phyloP scores from a whole-genome alignment of 2,329 filamentous ascomycete genomes.

The Hypoxylon sp. region DNA sequence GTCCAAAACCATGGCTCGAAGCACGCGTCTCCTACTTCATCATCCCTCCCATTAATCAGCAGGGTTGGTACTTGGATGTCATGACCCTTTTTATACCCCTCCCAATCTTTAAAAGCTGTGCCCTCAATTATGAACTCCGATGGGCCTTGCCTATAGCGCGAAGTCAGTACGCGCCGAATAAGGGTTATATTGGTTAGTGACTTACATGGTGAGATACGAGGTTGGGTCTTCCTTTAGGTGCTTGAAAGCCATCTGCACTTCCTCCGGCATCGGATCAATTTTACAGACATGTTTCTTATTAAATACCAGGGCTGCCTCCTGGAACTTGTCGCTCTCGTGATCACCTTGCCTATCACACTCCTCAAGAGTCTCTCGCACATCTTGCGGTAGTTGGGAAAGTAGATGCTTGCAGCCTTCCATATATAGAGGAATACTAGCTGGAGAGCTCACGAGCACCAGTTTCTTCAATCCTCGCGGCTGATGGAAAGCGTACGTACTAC shows the following conservation, averaged over 20 bases:
- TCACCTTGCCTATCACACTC: slow-evolving; percentile 26
- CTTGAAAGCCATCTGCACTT: slow-evolving; percentile 20
- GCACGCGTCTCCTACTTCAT: slow-evolving; percentile 27
- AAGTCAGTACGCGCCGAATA: neutral
- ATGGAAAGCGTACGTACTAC: slow-evolving; percentile 19
- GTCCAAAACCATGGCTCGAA: slow-evolving; percentile 39
- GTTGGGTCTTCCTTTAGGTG: slow-evolving; percentile 31
- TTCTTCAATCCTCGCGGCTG: slow-evolving; percentile 26
- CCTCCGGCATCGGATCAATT: slow-evolving; percentile 19
- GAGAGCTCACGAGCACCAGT: slow-evolving; percentile 20
- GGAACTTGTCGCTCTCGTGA: slow-evolving; percentile 29
- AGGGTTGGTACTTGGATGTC: slow-evolving; percentile 34
- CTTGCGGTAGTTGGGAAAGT: slow-evolving; percentile 15
- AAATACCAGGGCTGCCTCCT: slow-evolving; percentile 25
- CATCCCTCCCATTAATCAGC: slow-evolving; percentile 32
- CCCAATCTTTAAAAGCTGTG: slow-evolving; percentile 35
- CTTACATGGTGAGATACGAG: slow-evolving; percentile 25
- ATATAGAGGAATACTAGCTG: slow-evolving; percentile 28
- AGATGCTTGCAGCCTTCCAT: slow-evolving; percentile 22
- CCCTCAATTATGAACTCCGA: slow-evolving; percentile 35
- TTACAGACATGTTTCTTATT: slow-evolving; percentile 28
- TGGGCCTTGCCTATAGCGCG: slow-evolving; percentile 27
- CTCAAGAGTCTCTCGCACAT: slow-evolving; percentile 25
- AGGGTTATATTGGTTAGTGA: no score
- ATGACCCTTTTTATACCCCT: slow-evolving; percentile 29